A percentile compares a stretch with the other conserved stretches of the same genome.
Conservation (phyloP, 2,329 filamentous ascomycete species). For the Lecanicillium sp. region DNA sequence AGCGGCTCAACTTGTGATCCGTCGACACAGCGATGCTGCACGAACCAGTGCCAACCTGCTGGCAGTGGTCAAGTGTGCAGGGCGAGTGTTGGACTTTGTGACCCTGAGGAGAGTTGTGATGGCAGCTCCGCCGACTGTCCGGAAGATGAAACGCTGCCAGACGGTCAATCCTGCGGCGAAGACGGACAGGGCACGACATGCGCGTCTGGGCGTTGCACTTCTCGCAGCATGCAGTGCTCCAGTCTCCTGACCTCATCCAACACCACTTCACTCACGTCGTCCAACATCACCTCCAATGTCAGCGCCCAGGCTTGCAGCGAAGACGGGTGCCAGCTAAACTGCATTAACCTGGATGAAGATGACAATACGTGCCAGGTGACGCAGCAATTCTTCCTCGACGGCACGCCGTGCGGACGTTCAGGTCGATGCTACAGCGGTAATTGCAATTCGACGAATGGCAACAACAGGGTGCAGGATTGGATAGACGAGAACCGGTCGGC, state of each 20-base stretch:
- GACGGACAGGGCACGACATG: slow-evolving; percentile 55
- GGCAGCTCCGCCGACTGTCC: slow-evolving; percentile 65
- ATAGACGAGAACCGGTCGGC: slow-evolving; percentile 2
- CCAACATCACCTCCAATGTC: slow-evolving; percentile 47
- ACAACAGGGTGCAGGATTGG: slow-evolving; percentile 1
- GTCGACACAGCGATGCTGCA: slow-evolving; percentile 66
- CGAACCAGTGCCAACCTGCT: slow-evolving; percentile 53
- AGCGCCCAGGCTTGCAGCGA: slow-evolving; percentile 52
- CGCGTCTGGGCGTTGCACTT: slow-evolving; percentile 80
- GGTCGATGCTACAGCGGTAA: slow-evolving; percentile 56
- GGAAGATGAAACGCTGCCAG: slow-evolving; percentile 51
- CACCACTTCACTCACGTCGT: slow-evolving; percentile 71
- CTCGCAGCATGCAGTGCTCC: slow-evolving; percentile 71
- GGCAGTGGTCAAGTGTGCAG: slow-evolving; percentile 62
- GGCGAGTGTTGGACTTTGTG: slow-evolving; percentile 62
- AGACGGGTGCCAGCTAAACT: slow-evolving; percentile 10
- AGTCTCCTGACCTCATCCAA: slow-evolving; percentile 65
- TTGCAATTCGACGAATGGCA: not conserved
- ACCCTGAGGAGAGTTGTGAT: slow-evolving; percentile 69
- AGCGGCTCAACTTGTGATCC: slow-evolving; percentile 63
- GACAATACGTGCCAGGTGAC: slow-evolving; percentile 7
- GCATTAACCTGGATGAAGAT: slow-evolving; percentile 3
- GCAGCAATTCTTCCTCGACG: slow-evolving; percentile 74
- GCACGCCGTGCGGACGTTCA: slow-evolving; percentile 68
- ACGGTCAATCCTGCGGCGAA: slow-evolving; percentile 60